Evolutionary conservation across 2,329 filamentous ascomycete genomes (phyloP).

Genomic region (Diaporthe humulicola): DNA sequence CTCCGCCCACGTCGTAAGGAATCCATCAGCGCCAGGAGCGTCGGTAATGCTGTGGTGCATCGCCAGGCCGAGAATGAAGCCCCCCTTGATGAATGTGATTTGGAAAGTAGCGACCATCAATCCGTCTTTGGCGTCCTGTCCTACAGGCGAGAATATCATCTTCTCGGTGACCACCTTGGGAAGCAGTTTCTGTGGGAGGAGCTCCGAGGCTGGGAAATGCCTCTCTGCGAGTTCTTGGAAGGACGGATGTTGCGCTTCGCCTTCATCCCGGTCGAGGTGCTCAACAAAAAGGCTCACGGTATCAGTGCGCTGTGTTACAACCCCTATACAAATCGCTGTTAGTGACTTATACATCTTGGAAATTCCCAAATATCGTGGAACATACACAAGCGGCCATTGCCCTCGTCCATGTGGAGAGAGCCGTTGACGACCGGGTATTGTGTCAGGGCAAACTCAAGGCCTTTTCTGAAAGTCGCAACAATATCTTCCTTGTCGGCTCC

Average conservation of each 20-base stretch:
- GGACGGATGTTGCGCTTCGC: not conserved
- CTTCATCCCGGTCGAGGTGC: conserved; percentile 15
- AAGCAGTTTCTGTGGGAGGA: not conserved
- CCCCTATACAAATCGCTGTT: not conserved
- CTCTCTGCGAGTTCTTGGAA: conserved; percentile 15
- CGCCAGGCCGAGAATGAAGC: conserved; percentile 45
- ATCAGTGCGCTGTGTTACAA: conserved; percentile 5
- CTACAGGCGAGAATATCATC: conserved; percentile 15
- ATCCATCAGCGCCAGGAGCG: conserved; percentile 46
- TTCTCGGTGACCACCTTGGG: conserved; percentile 15
- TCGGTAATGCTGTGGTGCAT: conserved; percentile 45
- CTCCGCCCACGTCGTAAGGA: conserved; percentile 46
- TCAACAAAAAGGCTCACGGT: conserved; percentile 18
- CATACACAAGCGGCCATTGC: conserved; percentile 20
- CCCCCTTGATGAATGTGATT: conserved; percentile 46
- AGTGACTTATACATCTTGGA: not conserved
- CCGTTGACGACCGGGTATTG: conserved; percentile 18
- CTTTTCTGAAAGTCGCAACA: not conserved
- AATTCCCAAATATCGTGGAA: not conserved
- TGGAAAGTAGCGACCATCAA: conserved; percentile 42
- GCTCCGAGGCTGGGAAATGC: conserved; percentile 3
- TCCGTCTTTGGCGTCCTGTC: conserved; percentile 2
- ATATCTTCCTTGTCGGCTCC: conserved; percentile 12
- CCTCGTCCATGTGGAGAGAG: conserved; percentile 21
- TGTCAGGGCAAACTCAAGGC: conserved; percentile 20